Evolutionary conservation across 768 basidiomycete species (phyloP).

Genomic region (Rhodotorula diobovata): DNA sequence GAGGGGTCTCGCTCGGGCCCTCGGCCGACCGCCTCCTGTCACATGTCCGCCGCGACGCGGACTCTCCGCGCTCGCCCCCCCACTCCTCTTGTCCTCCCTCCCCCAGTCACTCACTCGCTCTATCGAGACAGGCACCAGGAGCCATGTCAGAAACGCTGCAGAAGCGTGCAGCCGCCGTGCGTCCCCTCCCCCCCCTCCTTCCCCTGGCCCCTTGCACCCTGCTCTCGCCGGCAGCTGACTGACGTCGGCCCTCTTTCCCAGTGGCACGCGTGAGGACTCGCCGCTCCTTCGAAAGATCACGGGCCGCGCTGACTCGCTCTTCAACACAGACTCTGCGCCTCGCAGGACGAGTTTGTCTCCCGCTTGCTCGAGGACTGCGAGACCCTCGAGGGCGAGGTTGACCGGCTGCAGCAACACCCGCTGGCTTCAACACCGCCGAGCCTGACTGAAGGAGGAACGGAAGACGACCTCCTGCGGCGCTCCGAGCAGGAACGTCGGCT

Average conservation of each 20-base stretch:
- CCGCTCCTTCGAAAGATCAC: rapidly evolving
- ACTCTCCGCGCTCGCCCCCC: too few relatives aligned
- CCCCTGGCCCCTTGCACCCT: background rate
- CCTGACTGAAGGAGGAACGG: rapidly evolving
- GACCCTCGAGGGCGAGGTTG: background rate
- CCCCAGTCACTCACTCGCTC: too few relatives aligned
- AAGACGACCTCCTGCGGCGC: background rate
- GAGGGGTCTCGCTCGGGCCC: too few relatives aligned
- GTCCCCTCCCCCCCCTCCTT: background rate
- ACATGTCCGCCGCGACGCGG: too few relatives aligned
- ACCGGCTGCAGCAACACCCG: background rate
- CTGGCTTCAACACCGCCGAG: background rate
- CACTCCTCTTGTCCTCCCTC: background rate
- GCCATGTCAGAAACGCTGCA: background rate
- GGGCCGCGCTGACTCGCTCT: too few relatives aligned
- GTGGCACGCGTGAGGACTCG: background rate
- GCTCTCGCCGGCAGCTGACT: too few relatives aligned
- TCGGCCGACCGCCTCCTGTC: too few relatives aligned
- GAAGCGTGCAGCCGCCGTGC: background rate
- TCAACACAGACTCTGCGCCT: background rate
- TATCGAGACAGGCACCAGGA: background rate
- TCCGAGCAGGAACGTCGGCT: background rate
- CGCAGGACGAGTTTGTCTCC: background rate
- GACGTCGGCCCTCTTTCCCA: background rate
- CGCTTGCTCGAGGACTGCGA: background rate